Base-by-base conservation (phyloP, 306 rosid species). In the Dryas drummondii region DNA sequence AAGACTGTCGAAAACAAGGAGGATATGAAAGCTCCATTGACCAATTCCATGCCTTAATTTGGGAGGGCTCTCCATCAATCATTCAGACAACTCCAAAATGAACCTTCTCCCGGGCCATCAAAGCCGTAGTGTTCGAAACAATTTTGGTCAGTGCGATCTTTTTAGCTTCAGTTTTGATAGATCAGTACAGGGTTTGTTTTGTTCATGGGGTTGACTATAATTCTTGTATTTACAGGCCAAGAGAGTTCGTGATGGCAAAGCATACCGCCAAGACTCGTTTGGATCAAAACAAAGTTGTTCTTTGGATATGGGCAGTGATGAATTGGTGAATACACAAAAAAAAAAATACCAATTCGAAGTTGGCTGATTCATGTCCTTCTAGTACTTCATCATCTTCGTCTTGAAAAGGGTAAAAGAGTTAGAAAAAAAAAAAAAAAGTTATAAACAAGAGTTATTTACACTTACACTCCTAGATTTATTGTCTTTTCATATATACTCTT, bases 51-150 rank as follows among this genome's bases (percentile, higher is more conserved):
- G 64, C 78, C 52, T 76, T n/a, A n/a, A n/a, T n/a, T 61, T 47
- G 14, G 77, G 76, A 65, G 37, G 72, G 78, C 17, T 16, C 78
- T 41, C 22, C 22, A 22, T 22, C 22, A 22, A 41, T n/a, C 47
- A 27, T 47, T 22, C 68, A 11, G 74, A 56, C 26, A 45, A 56
- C 61, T 77, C 76, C 5, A 50, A 40, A 32, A 15, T 16, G n/a
- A 62, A 73, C 76, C 22, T 71, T 88, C 62, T 79, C 90, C 68
- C 81, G 79, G 76, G 84, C 70, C 12, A 32, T 85, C 51, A 88
- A 84, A 84, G 88, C 86, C 67, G 71, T 83, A 64, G 11, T 88
- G 47, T 84, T 87, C 16, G 82, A 79, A 74, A 82, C 89, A 15
- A 70, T 85, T 46, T 55, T 85, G 89, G 92, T 93, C 49, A 78